Evolutionary conservation across 495 filamentous ascomycete species (phyloP).

Genomic region (Pseudomonodictys pantanalensis): DNA sequence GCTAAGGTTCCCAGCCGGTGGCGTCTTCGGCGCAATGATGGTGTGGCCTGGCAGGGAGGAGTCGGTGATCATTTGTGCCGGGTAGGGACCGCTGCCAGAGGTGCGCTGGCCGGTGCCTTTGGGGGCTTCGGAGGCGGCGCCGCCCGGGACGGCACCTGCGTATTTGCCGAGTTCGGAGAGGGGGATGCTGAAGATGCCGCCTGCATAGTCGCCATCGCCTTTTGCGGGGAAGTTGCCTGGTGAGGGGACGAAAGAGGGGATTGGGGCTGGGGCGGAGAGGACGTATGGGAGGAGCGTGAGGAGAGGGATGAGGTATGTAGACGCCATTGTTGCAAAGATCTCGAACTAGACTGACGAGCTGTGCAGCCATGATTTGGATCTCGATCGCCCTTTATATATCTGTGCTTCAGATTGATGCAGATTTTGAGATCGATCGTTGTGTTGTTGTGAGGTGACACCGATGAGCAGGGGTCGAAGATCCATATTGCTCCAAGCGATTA

Average conservation of each 20-base stretch:
- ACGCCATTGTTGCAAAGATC: not conserved
- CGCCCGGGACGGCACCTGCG: not conserved
- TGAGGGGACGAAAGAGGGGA: conserved; percentile 1
- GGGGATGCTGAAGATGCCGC: conserved; percentile 20
- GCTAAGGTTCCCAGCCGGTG: conserved; percentile 10
- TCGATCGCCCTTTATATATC: too few species aligned
- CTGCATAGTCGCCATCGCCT: conserved; percentile 15
- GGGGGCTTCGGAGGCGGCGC: conserved; percentile 3
- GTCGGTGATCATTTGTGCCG: conserved; percentile 16
- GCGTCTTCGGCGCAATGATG: conserved; percentile 11
- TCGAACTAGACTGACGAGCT: not conserved
- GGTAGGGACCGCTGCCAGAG: conserved; percentile 21
- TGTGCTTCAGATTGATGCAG: too few species aligned
- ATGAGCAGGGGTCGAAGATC: too few species aligned
- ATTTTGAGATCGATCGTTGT: too few species aligned
- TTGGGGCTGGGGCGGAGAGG: not conserved
- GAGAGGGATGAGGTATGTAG: not conserved
- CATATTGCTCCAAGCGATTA: too few species aligned
- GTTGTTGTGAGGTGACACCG: too few species aligned
- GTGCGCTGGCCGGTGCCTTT: conserved; percentile 1
- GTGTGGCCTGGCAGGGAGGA: conserved; percentile 15
- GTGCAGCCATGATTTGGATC: too few species aligned
- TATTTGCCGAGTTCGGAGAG: conserved; percentile 18
- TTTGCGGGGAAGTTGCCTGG: conserved; percentile 14
- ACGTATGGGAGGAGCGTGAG: not conserved